Evolutionary conservation across 2,329 filamentous ascomycete genomes (phyloP).

Genomic region (Acrocalymma vagum): DNA sequence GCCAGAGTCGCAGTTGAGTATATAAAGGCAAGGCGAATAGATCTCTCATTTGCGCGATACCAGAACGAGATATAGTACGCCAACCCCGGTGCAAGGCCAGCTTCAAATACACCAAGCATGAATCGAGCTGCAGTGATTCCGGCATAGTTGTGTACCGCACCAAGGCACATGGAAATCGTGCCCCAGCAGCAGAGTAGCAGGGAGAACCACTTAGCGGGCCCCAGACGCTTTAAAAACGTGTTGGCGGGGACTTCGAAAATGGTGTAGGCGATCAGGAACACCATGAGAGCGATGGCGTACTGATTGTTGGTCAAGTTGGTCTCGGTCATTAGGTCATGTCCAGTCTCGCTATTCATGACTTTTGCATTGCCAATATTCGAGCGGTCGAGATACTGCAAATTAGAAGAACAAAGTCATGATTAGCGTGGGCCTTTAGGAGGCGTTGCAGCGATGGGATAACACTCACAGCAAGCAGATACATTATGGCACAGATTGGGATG

Average conservation of each 20-base stretch:
- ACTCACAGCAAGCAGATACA: constrained; percentile 75
- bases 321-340: constrained; percentile 69
- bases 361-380: constrained; percentile 70
- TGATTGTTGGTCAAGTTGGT: constrained; percentile 69
- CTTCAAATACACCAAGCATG: constrained; percentile 46
- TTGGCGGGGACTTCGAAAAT: constrained; percentile 64
- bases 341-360: constrained; percentile 66
- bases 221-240: constrained; percentile 67
- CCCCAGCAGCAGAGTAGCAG: constrained; percentile 59
- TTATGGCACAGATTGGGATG: constrained; percentile 68
- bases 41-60: constrained; percentile 65
- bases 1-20: constrained; percentile 65
- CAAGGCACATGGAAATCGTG: constrained; percentile 54
- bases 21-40: constrained; percentile 66
- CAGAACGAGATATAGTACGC: constrained; percentile 65
- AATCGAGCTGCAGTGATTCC: constrained; percentile 53
- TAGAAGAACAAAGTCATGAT: too few relatives aligned
- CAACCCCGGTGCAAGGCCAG: constrained; percentile 38
- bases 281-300: constrained; percentile 49
- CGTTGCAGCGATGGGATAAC: background rate
- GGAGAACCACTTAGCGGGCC: constrained; percentile 48
- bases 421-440: too few relatives aligned
- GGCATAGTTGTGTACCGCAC: constrained; percentile 51
- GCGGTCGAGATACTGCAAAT: constrained; percentile 69
- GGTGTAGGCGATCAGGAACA: constrained; percentile 39